Evolutionary conservation across 2,329 filamentous ascomycete species (phyloP).

Genomic region (Neodidymelliopsis sp.): DNA sequence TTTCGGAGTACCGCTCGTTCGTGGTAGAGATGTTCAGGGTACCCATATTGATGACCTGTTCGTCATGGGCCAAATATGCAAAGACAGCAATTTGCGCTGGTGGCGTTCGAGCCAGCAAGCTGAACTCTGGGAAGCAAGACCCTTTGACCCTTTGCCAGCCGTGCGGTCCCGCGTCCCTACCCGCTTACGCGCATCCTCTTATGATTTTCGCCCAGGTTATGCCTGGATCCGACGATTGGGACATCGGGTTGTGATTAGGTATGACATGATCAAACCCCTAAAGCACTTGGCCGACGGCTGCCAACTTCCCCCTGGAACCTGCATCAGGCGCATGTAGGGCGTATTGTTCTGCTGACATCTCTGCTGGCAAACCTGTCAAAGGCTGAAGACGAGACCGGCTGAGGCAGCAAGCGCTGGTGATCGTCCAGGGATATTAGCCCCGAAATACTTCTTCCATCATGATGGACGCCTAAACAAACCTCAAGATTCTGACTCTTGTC

Average conservation of each 20-base stretch:
- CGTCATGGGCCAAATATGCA: conserved; percentile 12
- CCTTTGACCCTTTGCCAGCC: conserved; percentile 22
- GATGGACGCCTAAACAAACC: neutral
- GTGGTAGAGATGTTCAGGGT: conserved; percentile 15
- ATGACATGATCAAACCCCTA: conserved; percentile 40
- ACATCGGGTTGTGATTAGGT: conserved; percentile 35
- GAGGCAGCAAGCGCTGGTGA: conserved; percentile 22
- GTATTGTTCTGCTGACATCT: conserved; percentile 10
- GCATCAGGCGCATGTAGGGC: conserved; percentile 5
- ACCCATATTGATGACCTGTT: conserved; percentile 8
- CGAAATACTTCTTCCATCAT: conserved; percentile 16
- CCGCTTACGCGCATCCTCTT: conserved; percentile 29
- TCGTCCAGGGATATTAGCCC: conserved; percentile 20
- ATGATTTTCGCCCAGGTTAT: conserved; percentile 42
- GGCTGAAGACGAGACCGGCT: neutral
- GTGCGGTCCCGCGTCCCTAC: conserved; percentile 20
- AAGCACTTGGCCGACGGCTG: conserved; percentile 30
- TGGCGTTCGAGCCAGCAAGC: conserved; percentile 30
- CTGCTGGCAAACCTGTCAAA: conserved; percentile 7
- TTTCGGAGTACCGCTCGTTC: conserved; percentile 27
- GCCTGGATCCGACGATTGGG: conserved; percentile 41
- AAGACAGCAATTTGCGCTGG: conserved; percentile 23
- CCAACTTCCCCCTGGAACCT: conserved; percentile 16
- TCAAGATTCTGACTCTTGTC: neutral
- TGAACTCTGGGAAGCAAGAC: conserved; percentile 21